phyloP scores from a whole-genome alignment of 192 early-diverging fungal species.

The Rhizoclosmatium sp. region DNA sequence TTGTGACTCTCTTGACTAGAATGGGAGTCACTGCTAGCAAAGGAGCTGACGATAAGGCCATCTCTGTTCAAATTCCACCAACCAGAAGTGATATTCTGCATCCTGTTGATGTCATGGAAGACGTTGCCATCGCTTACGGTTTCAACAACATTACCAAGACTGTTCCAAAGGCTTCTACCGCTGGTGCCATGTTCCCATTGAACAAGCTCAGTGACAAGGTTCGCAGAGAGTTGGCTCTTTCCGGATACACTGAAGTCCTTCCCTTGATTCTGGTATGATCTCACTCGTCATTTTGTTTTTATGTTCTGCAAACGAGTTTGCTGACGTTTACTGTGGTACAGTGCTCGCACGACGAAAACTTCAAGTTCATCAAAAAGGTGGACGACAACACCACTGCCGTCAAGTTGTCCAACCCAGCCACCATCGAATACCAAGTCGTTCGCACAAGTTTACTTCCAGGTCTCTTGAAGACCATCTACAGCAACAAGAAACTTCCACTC shows the following conservation, averaged over 20 bases:
- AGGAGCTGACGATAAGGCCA: constrained; percentile 51
- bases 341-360: constrained; percentile 99
- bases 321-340: constrained; percentile 34
- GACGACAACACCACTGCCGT: constrained; percentile 82
- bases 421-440: constrained; percentile 83
- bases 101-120: constrained; percentile 97
- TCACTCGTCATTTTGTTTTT: constrained; percentile 60
- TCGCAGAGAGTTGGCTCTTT: constrained; percentile 83
- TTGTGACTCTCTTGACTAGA: constrained; percentile 77
- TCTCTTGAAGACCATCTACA: constrained; percentile 90
- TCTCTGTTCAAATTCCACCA: constrained; percentile 82
- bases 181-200: constrained; percentile 86
- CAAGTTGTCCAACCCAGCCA: constrained; percentile 90
- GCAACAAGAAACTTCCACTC: constrained; percentile 82
- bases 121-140: constrained; percentile 95
- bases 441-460: constrained; percentile 93
- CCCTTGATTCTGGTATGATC: constrained; percentile 90
- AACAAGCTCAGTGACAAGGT: constrained; percentile 93
- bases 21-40: constrained; percentile 84
- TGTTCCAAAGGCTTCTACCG: constrained; percentile 80
- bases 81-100: constrained; percentile 97
- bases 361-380: constrained; percentile 80
- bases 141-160: constrained; percentile 92
- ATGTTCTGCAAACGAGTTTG: not conserved
- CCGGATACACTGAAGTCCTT: constrained; percentile 94